Base-by-base conservation (phyloP, 2,329 filamentous ascomycete species). In the Diplodia sapinea region DNA sequence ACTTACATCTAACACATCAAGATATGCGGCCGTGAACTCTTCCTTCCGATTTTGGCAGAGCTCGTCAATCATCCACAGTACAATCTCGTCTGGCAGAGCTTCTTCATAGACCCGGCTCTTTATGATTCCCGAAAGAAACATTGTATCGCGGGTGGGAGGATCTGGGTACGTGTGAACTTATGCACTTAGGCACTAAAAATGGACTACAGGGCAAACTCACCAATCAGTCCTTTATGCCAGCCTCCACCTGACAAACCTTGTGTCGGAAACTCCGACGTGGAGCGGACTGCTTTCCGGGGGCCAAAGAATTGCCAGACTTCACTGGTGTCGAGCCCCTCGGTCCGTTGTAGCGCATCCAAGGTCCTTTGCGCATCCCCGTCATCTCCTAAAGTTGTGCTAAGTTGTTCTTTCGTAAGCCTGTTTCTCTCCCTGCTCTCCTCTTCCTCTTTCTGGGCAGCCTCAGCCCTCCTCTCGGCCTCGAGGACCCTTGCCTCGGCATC, bases 261-360 rank as follows among this genome's bases (percentile, higher is more conserved):
- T 20, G 38, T 68, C 20, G 56, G 74, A 70, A 69, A 73, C 1
- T 54, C 71, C 8, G 59, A 66, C 64, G 36, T 43, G 13, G 57
- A n/a, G 13, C 13, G 57, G 33, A 40, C 23, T 17, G 36, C 33
- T 40, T 26, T 66, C 29, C 57, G n/a, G 38, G 26, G 29, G 15
- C n/a, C 15, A 13, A 80, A 90, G 73, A 90, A 89, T 63, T 84
- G 81, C 80, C 86, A 91, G 4, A 77, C 76, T 63, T 82, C 81
- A n/a, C 85, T 81, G 17, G 79, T 75, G 23, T 85, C 79, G 50
- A 86, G 79, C 33, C 86, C 86, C 73, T 89, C 87, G 1, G 87
- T 90, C 71, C 88, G 82, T 69, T 83, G 80, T 71, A 91, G 55
- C 15, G 65, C 65, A 3, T 67, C 49, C 12, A 50, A 51, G 15